Conservation (phyloP, 1,139 yeast species). For the Schizosaccharomyces versatilis region DNA sequence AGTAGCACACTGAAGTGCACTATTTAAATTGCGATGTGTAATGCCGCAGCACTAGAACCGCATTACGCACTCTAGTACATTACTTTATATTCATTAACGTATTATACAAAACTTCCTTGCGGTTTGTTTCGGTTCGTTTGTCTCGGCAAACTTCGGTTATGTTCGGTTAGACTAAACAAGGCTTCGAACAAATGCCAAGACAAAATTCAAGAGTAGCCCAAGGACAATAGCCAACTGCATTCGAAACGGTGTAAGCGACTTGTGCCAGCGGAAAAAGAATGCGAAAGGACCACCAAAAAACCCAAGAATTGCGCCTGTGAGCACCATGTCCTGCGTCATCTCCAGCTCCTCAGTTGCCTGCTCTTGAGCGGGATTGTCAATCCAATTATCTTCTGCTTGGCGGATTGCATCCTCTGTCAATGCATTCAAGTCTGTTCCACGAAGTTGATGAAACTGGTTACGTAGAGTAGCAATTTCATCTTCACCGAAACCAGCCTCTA, state of each 20-base stretch:
- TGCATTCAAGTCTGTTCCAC: constrained; percentile 1
- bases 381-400: constrained; percentile 3
- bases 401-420: constrained; percentile 2
- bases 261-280: constrained; percentile 3
- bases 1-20: too few relatives aligned
- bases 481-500: constrained; percentile 11
- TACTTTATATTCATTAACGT: too few relatives aligned
- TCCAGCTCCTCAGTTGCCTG: background rate
- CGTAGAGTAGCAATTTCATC: constrained; percentile 6
- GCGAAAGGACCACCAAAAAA: constrained; percentile 5
- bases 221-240: constrained; percentile 3
- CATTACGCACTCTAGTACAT: too few relatives aligned
- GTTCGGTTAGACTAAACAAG: too few relatives aligned
- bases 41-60: too few relatives aligned
- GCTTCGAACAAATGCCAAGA: background rate
- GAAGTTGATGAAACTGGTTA: constrained; percentile 5
- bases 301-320: constrained; percentile 1
- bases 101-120: too few relatives aligned
- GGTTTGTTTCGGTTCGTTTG: too few relatives aligned
- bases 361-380: constrained; percentile 1
- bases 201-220: constrained; percentile 4
- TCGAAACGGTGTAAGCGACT: constrained; percentile 1
- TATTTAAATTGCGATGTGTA: too few relatives aligned
- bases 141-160: too few relatives aligned
- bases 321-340: constrained; percentile 4